phyloP scores from a whole-genome alignment of 1,284 basidiomycete genomes.

The Sporisorium scitamineum region DNA sequence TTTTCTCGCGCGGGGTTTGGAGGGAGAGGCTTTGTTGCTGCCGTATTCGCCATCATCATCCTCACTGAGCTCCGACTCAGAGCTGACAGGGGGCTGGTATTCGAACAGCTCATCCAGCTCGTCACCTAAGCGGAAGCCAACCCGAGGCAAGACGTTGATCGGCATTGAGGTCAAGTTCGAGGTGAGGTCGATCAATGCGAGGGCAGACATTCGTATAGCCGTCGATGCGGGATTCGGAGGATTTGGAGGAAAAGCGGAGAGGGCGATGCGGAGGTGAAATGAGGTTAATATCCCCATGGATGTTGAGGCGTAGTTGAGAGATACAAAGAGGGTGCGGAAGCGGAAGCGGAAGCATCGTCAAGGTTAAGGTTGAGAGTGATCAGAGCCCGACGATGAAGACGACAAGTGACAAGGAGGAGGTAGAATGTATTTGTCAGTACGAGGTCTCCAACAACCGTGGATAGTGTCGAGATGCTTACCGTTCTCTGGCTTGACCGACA shows the following conservation, averaged over 20 bases:
- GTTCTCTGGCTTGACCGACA: slow-evolving; percentile 29
- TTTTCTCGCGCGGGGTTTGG: slow-evolving; percentile 1
- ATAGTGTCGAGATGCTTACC: slow-evolving; percentile 12
- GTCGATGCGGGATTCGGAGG: not conserved
- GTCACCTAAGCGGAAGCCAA: slow-evolving; percentile 10
- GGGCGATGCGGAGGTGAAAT: not conserved
- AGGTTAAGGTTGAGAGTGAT: slow-evolving; percentile 11
- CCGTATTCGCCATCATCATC: slow-evolving; percentile 24
- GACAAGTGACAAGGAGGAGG: not conserved
- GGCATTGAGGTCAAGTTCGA: not conserved
- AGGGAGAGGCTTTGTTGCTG: slow-evolving; percentile 3
- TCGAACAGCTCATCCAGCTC: slow-evolving; percentile 50
- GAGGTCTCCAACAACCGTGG: not conserved
- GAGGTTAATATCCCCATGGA: not conserved
- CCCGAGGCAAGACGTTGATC: not conserved
- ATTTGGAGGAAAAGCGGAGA: not conserved
- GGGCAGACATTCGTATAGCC: not conserved
- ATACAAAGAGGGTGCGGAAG: not conserved
- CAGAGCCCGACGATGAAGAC: not conserved
- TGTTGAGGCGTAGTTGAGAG: not conserved
- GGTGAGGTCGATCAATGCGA: not conserved
- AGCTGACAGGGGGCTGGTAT: slow-evolving; percentile 8
- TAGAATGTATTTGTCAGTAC: slow-evolving; percentile 5
- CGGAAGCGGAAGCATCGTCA: slow-evolving; percentile 1
- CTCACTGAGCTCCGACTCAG: slow-evolving; percentile 20